Evolutionary conservation across 2,329 filamentous ascomycete species (phyloP).

Genomic region (Sporothrix inflata): DNA sequence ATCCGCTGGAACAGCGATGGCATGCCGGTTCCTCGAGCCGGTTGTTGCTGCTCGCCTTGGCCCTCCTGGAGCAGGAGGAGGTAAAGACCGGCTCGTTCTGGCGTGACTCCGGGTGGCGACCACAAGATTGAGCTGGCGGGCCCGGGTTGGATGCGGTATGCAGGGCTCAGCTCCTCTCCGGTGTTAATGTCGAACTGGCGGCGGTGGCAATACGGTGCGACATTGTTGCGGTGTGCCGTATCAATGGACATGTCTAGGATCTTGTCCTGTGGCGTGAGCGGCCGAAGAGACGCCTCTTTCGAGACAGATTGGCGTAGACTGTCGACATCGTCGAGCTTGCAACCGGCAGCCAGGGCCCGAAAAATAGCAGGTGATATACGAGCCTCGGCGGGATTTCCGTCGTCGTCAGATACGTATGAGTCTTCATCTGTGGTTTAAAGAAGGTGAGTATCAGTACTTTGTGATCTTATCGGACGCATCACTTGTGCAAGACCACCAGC

Average conservation of each 20-base stretch:
- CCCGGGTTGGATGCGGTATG: constrained; percentile 30
- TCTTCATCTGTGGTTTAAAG: constrained; percentile 25
- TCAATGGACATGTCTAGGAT: constrained; percentile 28
- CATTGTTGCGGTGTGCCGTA: constrained; percentile 22
- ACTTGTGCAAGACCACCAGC: neutral
- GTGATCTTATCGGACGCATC: neutral
- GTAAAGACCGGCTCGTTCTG: constrained; percentile 34
- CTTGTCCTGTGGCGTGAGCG: constrained; percentile 29
- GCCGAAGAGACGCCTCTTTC: constrained; percentile 1
- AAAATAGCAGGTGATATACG: constrained; percentile 33
- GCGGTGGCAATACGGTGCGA: constrained; percentile 26
- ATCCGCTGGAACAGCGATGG: constrained; percentile 39
- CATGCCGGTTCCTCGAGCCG: constrained; percentile 34
- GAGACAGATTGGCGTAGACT: neutral
- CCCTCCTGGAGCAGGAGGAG: constrained; percentile 21
- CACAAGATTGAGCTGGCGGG: constrained; percentile 27
- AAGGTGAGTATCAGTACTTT: neutral
- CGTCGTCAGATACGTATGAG: constrained; percentile 46
- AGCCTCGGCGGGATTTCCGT: constrained; percentile 44
- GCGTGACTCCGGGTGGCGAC: constrained; percentile 32
- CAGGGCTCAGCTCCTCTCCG: constrained; percentile 34
- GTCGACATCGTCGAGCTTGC: constrained; percentile 28
- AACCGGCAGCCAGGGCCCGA: constrained; percentile 32
- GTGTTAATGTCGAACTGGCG: constrained; percentile 38
- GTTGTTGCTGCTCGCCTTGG: constrained; percentile 21